Base-by-base conservation (phyloP, 2,329 filamentous ascomycete genomes). In the Corynespora cassiicola region DNA sequence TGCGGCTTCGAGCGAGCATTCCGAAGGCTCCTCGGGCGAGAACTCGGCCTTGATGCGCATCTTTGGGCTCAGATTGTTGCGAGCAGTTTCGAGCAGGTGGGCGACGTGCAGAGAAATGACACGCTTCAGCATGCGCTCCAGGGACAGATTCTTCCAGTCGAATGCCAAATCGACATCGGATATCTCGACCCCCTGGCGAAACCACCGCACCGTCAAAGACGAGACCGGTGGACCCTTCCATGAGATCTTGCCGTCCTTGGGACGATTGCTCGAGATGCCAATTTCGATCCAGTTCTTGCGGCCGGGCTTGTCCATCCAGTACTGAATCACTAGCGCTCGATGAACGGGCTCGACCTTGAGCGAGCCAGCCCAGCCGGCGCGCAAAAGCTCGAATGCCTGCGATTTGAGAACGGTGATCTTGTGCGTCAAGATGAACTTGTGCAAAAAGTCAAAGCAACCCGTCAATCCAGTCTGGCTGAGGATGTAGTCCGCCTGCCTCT, bases 281-380 rank as follows among this genome's bases (percentile, higher is more conserved):
- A 99, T 76, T 50, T 97, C 85, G 31, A 99, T 76, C 92, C 94
- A 99, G 64, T 85, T 95, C 73, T 95, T 96, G 11, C 80, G 76
- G 1, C 82, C 82, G 39, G 79, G 77, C 54, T 84, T 81, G 33
- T 81, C 79, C 11, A 81, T 76, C 94, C 94, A 99, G 69, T 99
- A 99, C 59, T 96, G 91, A 21, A 99, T 80, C 7, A 90, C 83
- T 41, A 99, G 74, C 18, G 86, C 86, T 44, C 94, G 82, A 63
- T 94, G 88, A 23, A 96, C 76, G 18, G 85, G 77, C 62, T 96
- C 89, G 11, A 95, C 79, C 55, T 82, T 83, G 29, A 97, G 67
- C 21, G 85, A 84, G 38, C 88, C 85, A 20, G 85, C 83, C 92
- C 94, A 97, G 20, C 82, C 81, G 3, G 79, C 80, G 40, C 79